Evolutionary conservation across 108 stramenopile species (phyloP).

Genomic region (Cyclostephanos tholiformis): DNA sequence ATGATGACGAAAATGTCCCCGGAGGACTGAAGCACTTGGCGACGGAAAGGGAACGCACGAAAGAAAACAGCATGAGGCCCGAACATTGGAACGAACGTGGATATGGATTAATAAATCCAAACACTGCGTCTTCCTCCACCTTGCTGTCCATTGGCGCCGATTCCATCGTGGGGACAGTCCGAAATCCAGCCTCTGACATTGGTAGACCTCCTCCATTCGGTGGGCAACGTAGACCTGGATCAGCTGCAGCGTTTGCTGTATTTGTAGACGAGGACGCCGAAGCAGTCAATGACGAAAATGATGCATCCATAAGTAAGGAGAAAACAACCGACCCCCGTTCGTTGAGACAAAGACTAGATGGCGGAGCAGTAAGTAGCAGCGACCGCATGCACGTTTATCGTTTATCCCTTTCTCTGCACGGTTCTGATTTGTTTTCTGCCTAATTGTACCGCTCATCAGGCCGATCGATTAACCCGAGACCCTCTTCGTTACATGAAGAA

Average conservation of each 20-base stretch:
- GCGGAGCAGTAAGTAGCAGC: slow-evolving; percentile 61
- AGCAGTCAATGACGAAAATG: slow-evolving; percentile 23
- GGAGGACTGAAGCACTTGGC: slow-evolving; percentile 39
- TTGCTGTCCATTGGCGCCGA: background rate
- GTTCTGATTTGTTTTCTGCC: background rate
- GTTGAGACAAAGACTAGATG: slow-evolving; percentile 69
- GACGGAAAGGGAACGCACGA: slow-evolving; percentile 62
- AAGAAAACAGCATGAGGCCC: slow-evolving; percentile 71
- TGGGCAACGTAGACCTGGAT: slow-evolving; percentile 11
- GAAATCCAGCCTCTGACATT: background rate
- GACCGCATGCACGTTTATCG: background rate
- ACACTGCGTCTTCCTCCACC: slow-evolving; percentile 9
- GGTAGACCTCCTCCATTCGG: slow-evolving; percentile 22
- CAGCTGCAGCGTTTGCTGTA: slow-evolving; percentile 67
- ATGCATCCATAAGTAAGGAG: slow-evolving; percentile 26
- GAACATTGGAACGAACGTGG: slow-evolving; percentile 85
- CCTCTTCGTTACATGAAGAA: slow-evolving; percentile 77
- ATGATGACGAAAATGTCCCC: slow-evolving; percentile 30
- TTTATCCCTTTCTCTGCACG: background rate
- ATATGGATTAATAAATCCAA: slow-evolving; percentile 51
- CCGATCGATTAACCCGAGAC: slow-evolving; percentile 68
- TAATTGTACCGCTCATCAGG: slow-evolving; percentile 26
- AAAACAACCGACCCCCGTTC: slow-evolving; percentile 65
- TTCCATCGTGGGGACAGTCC: slow-evolving; percentile 25
- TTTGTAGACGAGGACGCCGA: slow-evolving; percentile 80